Percentiles rank a stretch among this genome's conserved stretches.
phyloP scores from a whole-genome alignment of 768 basidiomycete genomes.

The Podaxis sp. region DNA sequence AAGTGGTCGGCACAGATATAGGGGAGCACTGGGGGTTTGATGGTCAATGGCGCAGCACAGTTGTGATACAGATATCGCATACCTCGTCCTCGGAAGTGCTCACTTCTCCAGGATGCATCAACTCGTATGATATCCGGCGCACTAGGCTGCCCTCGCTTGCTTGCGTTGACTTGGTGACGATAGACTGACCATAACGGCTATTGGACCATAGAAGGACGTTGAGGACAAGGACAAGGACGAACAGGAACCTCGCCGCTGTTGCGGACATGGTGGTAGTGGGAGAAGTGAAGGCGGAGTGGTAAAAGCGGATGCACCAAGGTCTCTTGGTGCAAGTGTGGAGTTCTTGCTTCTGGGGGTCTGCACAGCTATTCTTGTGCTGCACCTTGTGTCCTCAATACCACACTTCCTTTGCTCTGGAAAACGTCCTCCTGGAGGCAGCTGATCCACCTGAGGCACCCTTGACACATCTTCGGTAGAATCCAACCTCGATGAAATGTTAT shows the following conservation, averaged over 20 bases:
- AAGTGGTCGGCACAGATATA: slow-evolving; percentile 40
- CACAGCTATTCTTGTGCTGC: not conserved
- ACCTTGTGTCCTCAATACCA: not conserved
- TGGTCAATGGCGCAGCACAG: not conserved
- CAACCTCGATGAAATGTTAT: not conserved
- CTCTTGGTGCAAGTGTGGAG: not conserved
- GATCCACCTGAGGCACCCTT: not conserved
- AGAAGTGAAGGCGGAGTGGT: slow-evolving; percentile 11
- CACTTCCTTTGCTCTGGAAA: not conserved
- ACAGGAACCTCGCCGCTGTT: slow-evolving; percentile 40
- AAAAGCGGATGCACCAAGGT: not conserved
- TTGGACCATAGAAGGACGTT: slow-evolving; percentile 67
- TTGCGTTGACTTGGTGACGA: slow-evolving; percentile 20
- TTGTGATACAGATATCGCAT: not conserved
- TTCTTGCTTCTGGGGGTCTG: not conserved
- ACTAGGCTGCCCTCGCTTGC: slow-evolving; percentile 30
- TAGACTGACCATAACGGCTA: slow-evolving; percentile 41
- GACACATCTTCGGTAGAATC: not conserved
- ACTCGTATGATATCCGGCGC: slow-evolving; percentile 37
- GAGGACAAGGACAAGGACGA: slow-evolving; percentile 47
- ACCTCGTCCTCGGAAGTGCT: slow-evolving; percentile 11
- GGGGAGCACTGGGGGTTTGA: slow-evolving; percentile 55
- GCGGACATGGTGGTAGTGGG: slow-evolving; percentile 38
- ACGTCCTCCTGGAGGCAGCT: not conserved
- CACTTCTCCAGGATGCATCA: slow-evolving; percentile 23